Conservation (phyloP, 257 asterid genomes). For the Euphrasia confusa region DNA sequence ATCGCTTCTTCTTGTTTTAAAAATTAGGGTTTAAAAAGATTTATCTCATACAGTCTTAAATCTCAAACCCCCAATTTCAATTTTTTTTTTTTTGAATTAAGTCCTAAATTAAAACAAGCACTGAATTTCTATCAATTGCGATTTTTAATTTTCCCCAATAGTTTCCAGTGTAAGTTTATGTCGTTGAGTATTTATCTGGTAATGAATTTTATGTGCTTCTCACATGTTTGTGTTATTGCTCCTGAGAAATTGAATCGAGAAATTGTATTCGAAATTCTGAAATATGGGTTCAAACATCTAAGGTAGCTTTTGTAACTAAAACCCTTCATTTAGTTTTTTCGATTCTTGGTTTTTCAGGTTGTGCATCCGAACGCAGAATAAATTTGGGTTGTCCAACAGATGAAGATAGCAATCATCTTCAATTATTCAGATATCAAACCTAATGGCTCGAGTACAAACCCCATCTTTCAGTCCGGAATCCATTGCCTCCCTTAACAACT, state of each 20-base stretch:
- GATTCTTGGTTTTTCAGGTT: slow-evolving; percentile 18
- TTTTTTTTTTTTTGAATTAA: not conserved
- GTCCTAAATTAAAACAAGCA: too few species aligned
- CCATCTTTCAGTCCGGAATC: slow-evolving; percentile 38
- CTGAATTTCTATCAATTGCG: too few species aligned
- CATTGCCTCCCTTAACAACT: slow-evolving; percentile 27
- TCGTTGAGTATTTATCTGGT: too few species aligned
- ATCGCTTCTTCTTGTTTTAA: not conserved
- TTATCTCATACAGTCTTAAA: too few species aligned
- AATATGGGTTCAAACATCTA: not conserved
- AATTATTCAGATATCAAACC: slow-evolving; percentile 19
- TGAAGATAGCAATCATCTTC: slow-evolving; percentile 32
- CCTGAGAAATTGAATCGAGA: slow-evolving; percentile 17
- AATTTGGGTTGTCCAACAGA: slow-evolving; percentile 19
- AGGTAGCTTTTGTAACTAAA: not conserved
- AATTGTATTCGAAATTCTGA: not conserved
- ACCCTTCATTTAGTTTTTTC: not conserved
- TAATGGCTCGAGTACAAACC: slow-evolving; percentile 56
- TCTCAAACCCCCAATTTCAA: not conserved
- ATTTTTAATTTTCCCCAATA: not conserved
- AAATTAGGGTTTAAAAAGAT: too few species aligned
- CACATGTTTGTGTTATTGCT: slow-evolving; percentile 3
- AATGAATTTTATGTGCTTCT: slow-evolving; percentile 2
- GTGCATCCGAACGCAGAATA: slow-evolving; percentile 18
- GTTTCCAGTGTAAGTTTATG: not conserved